phyloP scores from a whole-genome alignment of 2,329 filamentous ascomycete species.

The Acephala macrosclerotiorum region DNA sequence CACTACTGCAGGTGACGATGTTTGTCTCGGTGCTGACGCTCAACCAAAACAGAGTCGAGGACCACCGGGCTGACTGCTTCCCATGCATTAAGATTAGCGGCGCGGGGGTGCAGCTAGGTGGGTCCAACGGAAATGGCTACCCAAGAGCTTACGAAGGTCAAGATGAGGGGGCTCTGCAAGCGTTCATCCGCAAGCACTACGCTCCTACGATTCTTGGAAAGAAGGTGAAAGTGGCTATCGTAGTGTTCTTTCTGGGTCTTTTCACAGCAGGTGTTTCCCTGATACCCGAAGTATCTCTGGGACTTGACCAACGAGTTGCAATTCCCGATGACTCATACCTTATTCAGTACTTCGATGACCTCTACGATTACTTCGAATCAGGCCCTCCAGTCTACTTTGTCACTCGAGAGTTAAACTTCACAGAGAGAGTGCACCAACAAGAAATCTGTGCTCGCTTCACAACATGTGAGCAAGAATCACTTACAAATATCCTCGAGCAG shows the following conservation, averaged over 20 bases:
- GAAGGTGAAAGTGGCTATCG: conserved; percentile 77
- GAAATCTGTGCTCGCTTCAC: conserved; percentile 91
- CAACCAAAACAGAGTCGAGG: conserved; percentile 91
- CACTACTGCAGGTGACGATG: conserved; percentile 95
- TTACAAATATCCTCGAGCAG: conserved; percentile 90
- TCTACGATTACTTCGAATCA: conserved; percentile 89
- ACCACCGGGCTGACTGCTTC: conserved; percentile 87
- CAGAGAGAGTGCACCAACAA: conserved; percentile 77
- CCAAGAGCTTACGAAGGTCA: conserved; percentile 57
- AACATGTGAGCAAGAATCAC: conserved; percentile 81
- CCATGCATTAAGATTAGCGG: conserved; percentile 85
- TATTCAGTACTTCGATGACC: conserved; percentile 94
- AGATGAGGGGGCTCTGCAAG: conserved; percentile 83
- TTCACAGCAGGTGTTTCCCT: conserved; percentile 87
- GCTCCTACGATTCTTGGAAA: conserved; percentile 82
- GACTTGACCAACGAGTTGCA: conserved; percentile 92
- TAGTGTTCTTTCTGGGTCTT: conserved; percentile 84
- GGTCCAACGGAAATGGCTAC: conserved; percentile 62
- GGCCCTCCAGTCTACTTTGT: conserved; percentile 98
- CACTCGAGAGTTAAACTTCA: conserved; percentile 80
- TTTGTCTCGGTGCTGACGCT: conserved; percentile 91
- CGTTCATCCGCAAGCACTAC: conserved; percentile 90
- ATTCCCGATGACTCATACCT: conserved; percentile 94
- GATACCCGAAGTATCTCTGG: conserved; percentile 83
- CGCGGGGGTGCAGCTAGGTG: conserved; percentile 70